These are phyloP conservation scores for Thyridium curvatum DNA, from an alignment of 2,329 filamentous ascomycete genomes.

Conservation along the genomic window DNA sequence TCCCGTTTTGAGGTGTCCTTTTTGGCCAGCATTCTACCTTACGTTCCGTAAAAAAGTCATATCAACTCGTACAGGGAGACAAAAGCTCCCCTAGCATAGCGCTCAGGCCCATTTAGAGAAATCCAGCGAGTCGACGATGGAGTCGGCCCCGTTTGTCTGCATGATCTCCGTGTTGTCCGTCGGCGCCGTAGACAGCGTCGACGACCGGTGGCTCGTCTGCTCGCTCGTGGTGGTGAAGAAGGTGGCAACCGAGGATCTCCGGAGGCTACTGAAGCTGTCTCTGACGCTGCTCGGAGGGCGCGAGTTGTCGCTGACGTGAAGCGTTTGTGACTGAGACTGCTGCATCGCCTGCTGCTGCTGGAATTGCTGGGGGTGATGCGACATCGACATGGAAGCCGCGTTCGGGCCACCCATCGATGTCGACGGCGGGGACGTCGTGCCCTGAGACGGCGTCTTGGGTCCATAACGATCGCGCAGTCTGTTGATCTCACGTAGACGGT, in stretches of 20 bases:
- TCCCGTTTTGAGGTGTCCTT: too few species aligned
- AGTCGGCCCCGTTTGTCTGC: conserved; percentile 21
- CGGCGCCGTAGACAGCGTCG: conserved; percentile 46
- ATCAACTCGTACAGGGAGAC: too few species aligned
- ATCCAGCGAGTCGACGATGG: conserved; percentile 39
- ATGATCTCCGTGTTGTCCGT: conserved; percentile 49
- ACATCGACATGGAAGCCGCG: too few species aligned
- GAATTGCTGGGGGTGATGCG: background rate
- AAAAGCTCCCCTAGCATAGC: background rate
- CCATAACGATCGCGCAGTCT: conserved; percentile 66
- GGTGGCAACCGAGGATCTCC: conserved; percentile 58
- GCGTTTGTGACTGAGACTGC: conserved; percentile 6
- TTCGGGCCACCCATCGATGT: conserved; percentile 19
- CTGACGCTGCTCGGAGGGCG: conserved; percentile 37
- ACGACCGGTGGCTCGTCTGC: conserved; percentile 50
- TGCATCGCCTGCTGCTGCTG: conserved; percentile 12
- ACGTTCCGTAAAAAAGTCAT: too few species aligned
- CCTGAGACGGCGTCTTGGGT: conserved; percentile 28
- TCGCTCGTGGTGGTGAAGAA: conserved; percentile 56
- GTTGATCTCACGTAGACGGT: conserved; percentile 78
- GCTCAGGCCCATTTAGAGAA: conserved; percentile 42
- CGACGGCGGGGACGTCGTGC: conserved; percentile 19
- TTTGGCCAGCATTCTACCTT: too few species aligned
- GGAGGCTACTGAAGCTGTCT: conserved; percentile 55
- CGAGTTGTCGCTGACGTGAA: conserved; percentile 4